A percentile compares a stretch with the other conserved stretches of the same genome.
These are phyloP conservation scores for Mikania micrantha DNA, from an alignment of 129 eudicot species.

Conservation along the genomic window DNA sequence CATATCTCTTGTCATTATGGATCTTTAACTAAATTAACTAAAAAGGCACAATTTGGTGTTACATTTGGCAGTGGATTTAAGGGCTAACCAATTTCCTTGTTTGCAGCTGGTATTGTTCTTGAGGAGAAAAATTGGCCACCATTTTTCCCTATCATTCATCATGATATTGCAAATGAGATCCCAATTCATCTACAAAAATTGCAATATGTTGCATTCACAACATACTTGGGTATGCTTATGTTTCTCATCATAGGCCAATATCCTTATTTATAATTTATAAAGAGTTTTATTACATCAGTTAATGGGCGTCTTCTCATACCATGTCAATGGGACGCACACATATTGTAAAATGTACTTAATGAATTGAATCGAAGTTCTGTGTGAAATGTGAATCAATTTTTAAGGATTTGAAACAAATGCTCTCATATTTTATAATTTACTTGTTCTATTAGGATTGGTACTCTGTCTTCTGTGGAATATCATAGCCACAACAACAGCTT, in stretches of 20 bases:
- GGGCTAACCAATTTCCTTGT: constrained; percentile 4
- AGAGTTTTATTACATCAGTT: neutral
- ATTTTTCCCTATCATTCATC: constrained; percentile 93
- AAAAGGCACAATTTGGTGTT: neutral
- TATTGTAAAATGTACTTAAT: neutral
- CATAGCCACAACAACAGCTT: constrained; percentile 88
- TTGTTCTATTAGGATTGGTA: constrained; percentile 51
- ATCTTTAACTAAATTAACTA: neutral
- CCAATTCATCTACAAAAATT: constrained; percentile 93
- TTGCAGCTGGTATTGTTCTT: constrained; percentile 97
- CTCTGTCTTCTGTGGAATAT: constrained; percentile 84
- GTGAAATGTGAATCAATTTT: neutral
- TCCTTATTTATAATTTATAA: neutral
- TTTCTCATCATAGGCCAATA: neutral
- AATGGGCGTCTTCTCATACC: neutral
- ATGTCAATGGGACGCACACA: neutral
- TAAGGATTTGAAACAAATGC: neutral
- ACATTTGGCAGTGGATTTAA: neutral
- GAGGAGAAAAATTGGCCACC: constrained; percentile 99
- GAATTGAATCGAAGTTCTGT: neutral
- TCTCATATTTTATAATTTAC: constrained; percentile 1
- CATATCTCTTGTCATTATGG: neutral
- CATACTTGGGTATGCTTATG: constrained; percentile 64
- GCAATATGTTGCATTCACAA: constrained; percentile 92
- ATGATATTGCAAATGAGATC: constrained; percentile 93